A percentile compares a stretch with the other conserved stretches of the same genome.
Conservation (phyloP, 257 asterid genomes). For the Rhazya stricta region DNA sequence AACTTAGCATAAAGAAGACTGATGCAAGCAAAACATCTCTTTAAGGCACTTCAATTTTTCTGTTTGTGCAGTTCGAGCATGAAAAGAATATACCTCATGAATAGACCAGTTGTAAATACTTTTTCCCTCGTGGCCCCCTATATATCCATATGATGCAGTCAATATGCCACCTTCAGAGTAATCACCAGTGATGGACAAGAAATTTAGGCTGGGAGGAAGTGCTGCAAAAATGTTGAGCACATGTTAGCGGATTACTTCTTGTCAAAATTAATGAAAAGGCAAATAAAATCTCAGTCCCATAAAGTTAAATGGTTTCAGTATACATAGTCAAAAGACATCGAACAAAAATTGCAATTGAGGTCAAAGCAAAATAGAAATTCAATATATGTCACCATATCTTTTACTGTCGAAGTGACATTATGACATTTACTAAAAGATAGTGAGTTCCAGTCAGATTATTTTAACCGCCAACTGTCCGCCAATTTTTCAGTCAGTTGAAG, state of each 20-base stretch:
- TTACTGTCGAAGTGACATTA: neutral
- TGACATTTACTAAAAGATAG: neutral
- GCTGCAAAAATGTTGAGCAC: conserved; percentile 49
- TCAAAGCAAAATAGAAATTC: neutral
- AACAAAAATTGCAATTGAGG: neutral
- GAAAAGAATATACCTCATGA: conserved; percentile 56
- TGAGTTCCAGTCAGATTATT: neutral
- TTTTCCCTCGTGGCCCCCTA: conserved; percentile 98
- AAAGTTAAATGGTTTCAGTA: neutral
- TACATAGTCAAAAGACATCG: neutral
- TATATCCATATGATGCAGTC: conserved; percentile 93
- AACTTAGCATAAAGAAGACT: neutral
- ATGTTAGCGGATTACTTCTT: conserved; percentile 7
- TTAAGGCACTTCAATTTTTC: neutral
- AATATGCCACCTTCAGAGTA: conserved; percentile 72
- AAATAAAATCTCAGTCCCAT: too few relatives aligned
- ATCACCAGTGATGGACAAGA: conserved; percentile 88
- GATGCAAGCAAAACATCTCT: neutral
- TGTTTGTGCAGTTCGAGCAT: neutral
- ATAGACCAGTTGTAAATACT: conserved; percentile 80
- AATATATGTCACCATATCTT: neutral
- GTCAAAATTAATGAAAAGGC: neutral
- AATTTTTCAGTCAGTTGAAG: neutral
- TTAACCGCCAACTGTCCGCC: neutral
- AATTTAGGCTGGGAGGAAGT: conserved; percentile 90